Percentiles rank a stretch among this genome's conserved stretches.
Evolutionary conservation across 2,329 filamentous ascomycete species (phyloP).

Genomic region (Colletotrichum simmondsii): DNA sequence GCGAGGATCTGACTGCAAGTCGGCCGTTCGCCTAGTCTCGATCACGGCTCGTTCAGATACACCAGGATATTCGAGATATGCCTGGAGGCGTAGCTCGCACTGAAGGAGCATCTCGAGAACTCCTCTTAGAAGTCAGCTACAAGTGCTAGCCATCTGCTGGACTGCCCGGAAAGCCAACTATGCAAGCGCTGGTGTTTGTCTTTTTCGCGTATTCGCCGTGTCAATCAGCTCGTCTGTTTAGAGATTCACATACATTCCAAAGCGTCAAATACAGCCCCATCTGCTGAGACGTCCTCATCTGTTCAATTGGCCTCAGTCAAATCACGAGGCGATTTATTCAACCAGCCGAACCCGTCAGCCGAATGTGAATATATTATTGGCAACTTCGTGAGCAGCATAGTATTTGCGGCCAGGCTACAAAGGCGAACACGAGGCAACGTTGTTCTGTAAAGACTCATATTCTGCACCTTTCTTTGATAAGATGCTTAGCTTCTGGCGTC

Average conservation of each 20-base stretch:
- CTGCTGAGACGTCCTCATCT: neutral
- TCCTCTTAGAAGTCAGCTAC: neutral
- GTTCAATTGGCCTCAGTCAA: neutral
- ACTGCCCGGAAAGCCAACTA: neutral
- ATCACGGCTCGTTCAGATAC: no score
- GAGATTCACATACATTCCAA: slow-evolving; percentile 8
- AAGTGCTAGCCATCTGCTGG: neutral
- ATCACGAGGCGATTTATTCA: neutral
- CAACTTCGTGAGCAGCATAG: neutral
- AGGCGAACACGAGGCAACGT: neutral
- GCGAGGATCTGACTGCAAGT: neutral
- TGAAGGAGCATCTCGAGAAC: neutral
- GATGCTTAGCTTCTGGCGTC: neutral
- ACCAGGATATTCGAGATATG: neutral
- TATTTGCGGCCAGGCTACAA: neutral
- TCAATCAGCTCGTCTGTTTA: slow-evolving; percentile 6
- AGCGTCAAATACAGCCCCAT: slow-evolving; percentile 16
- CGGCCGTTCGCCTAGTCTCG: neutral
- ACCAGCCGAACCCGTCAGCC: neutral
- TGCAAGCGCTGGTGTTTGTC: neutral
- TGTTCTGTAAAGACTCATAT: neutral
- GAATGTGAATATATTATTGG: neutral
- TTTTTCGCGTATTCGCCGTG: neutral
- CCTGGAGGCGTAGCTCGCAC: neutral
- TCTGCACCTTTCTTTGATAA: neutral